Evolutionary conservation across 2,329 filamentous ascomycete species (phyloP), one percentile per base, ranked within the genome.

Genomic region (Cladosporium sp.): DNA sequence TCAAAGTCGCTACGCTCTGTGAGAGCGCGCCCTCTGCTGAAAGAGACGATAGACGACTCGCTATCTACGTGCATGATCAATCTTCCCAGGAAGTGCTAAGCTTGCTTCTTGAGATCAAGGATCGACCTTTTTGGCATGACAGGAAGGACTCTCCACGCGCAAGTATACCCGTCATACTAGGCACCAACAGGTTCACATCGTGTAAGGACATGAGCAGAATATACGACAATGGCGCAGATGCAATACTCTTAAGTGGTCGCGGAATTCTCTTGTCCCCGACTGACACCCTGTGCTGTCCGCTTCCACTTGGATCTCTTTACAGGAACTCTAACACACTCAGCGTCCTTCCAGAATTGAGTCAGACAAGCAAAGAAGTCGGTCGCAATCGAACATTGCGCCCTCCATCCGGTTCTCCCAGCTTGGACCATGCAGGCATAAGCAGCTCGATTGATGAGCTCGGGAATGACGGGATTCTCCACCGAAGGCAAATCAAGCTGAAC

Each of bases 11-110:
- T 9, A 66, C 63, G 10, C 40, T 65, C 3, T 56, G 56, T 19
- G 64, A 67, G 17, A 49, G 35, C 3, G 22, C 37, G 15, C 47
- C 59, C 19, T 42, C 55, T n/a, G 49, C 58, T 45, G 58, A 52
- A 9, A 56, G 44, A 34, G 59, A 66, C 1, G 61, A 66, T n/a
- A 13, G 49, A 4, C 62, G 56, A 17, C 32, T 70, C 36, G 58
- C 62, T 3, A 24, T 71, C 4, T 71, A 67, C 45, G 54, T 71
- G 5, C 68, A 67, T 47, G 64, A 71, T 28, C 59, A 50, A 47
- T 28, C 25, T 9, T 64, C 49, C 6, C 57, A 60, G n/a, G 61
- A 65, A n/a, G 44, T 68, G 2, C 58, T 62, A 12, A 60, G 62
- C 24, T 22, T 70, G 8, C 56, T 59, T 4, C 35, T 71, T 8